Base-by-base conservation (phyloP, 208 protist species). In the Acanthamoeba triangularis region DNA sequence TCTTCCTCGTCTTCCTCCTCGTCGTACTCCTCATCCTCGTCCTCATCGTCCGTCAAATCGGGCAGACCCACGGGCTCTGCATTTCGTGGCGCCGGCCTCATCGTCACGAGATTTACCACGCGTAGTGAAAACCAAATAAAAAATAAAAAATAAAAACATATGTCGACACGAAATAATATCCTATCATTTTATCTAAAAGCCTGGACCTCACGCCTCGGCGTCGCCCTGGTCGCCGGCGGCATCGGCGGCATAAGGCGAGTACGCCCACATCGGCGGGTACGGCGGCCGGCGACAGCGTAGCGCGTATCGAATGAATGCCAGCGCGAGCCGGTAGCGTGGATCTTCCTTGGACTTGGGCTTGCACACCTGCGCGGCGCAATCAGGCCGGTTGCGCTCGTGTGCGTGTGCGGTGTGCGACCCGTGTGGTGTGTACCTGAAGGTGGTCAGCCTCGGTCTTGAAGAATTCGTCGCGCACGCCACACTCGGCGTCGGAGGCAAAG, bases 401-500 rank as follows among this genome's bases (percentile, higher is more conserved):
- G 63, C 23, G 63, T 47, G 44, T 47, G 44, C 37, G 37, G 1
- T 67, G 61, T 18, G 61, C n/a, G 30, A 76, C 20, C 10, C 11
- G 72, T 35, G n/a, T 23, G 23, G 37, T 82, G 11, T 0, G 30
- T 2, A 82, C 74, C 41, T 47, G n/a, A 20, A 82, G 30, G 52
- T 90, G 82, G 28, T 90, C 82, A 49, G 47, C 49, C 25, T 90
- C 54, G 28, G 54, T 90, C 33, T 90, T 90, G 52, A 90, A 67
- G 82, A 65, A 90, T 11, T 28, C 44, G 52, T 82, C 74, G 41
- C 30, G 74, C 18, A 82, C 74, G 0, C 74, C 74, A 82, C 74
- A 82, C 37, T 82, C 35, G 13, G 74, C 74, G 18, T 82, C 74
- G 30, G 16, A 7, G 18, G 74, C 74, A 47, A 82, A 82, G 35